phyloP scores from a whole-genome alignment of 441 rosid species.

The Breynia disticha region DNA sequence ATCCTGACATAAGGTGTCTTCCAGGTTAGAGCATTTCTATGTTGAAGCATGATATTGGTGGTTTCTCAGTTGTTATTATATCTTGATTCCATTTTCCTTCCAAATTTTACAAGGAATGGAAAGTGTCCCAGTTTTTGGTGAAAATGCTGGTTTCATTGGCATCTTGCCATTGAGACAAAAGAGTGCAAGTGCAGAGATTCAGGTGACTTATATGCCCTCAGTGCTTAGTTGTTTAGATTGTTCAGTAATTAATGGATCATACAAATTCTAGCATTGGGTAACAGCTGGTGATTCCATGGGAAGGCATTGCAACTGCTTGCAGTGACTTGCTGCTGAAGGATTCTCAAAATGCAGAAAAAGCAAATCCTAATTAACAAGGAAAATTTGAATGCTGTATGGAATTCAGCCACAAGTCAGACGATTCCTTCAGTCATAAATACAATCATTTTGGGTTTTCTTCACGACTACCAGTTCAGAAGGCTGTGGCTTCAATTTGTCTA shows the following conservation, averaged over 20 bases:
- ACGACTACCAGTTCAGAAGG: constrained; percentile 42
- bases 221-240: constrained; percentile 19
- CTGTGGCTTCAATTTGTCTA: constrained; percentile 71
- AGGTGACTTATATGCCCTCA: constrained; percentile 42
- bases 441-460: constrained; percentile 17
- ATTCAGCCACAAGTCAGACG: constrained; percentile 20
- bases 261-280: constrained; percentile 75
- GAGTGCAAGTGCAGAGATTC: constrained; percentile 76
- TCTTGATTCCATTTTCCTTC: constrained; percentile 16
- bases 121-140: constrained; percentile 82
- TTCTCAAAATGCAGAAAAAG: constrained; percentile 43
- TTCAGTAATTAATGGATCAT: constrained; percentile 44
- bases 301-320: constrained; percentile 87
- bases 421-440: constrained; percentile 14
- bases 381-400: constrained; percentile 38
- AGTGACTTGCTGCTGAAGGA: constrained; percentile 67
- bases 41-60: constrained; percentile 15
- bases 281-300: constrained; percentile 99
- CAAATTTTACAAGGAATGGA: constrained; percentile 57
- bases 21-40: constrained; percentile 54
- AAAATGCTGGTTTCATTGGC: constrained; percentile 51
- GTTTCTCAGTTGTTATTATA: constrained; percentile 15
- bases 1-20: constrained; percentile 88
- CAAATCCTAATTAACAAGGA: constrained; percentile 26
- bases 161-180: constrained; percentile 82